Evolutionary conservation across 2,329 filamentous ascomycete species (phyloP).

Genomic region (Phyllachora maydis): DNA sequence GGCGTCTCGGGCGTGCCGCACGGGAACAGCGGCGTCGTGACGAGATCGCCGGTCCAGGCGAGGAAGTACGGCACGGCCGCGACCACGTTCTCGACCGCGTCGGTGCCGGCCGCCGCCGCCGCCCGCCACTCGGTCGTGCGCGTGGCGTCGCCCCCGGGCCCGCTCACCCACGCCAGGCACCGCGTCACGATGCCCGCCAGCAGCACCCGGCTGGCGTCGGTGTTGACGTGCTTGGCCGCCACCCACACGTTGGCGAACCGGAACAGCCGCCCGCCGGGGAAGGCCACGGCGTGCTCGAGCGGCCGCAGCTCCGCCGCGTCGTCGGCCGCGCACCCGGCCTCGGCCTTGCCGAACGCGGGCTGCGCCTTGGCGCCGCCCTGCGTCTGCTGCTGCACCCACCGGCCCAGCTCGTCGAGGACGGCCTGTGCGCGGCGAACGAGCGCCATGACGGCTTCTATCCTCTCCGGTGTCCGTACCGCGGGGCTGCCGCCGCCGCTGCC

Average conservation of each 20-base stretch:
- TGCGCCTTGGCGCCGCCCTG: conserved; percentile 4
- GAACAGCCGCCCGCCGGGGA: conserved; percentile 5
- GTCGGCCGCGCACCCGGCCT: conserved; percentile 4
- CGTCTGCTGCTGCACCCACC: conserved; percentile 6
- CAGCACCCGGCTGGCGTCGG: conserved; percentile 6
- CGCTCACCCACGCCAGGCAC: conserved; percentile 7
- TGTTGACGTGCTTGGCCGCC: conserved; percentile 8
- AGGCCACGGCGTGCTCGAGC: conserved; percentile 4
- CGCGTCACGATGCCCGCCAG: conserved; percentile 6
- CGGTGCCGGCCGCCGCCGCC: conserved; percentile 4
- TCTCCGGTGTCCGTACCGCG: conserved; percentile 4
- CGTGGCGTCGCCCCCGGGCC: conserved; percentile 6
- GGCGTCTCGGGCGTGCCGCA: conserved; percentile 8
- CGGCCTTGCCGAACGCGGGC: conserved; percentile 4
- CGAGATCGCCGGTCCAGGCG: conserved; percentile 6
- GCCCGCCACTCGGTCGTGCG: conserved; percentile 6
- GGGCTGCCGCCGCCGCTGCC: too few relatives aligned
- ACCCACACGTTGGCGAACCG: conserved; percentile 8
- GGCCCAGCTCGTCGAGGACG: conserved; percentile 5
- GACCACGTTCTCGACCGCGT: conserved; percentile 7
- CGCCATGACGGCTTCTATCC: conserved; percentile 6
- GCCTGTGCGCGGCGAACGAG: conserved; percentile 5
- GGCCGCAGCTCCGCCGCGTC: conserved; percentile 5
- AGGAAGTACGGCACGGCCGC: conserved; percentile 7
- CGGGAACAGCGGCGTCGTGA: conserved; percentile 7